A percentile compares a stretch with the other conserved stretches of the same genome.
phyloP scores from a whole-genome alignment of 192 early-diverging fungal species.

The Kickxella alabastrina region DNA sequence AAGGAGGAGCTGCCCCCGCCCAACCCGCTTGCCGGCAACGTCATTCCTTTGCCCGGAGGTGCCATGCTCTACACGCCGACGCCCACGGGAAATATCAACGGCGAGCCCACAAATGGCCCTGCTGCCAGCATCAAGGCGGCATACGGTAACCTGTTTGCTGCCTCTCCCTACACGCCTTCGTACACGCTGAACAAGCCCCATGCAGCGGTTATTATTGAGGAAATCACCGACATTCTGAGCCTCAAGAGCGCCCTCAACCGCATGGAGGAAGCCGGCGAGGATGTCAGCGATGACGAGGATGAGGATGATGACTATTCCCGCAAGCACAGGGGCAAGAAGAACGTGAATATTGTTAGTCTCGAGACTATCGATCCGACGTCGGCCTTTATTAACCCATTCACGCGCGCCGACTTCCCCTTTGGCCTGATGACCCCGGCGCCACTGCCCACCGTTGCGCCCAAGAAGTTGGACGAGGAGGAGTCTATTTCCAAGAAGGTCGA shows the following conservation, averaged over 20 bases:
- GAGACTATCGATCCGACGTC: conserved; percentile 44
- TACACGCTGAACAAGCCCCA: conserved; percentile 49
- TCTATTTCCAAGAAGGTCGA: conserved; percentile 10
- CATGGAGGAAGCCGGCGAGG: conserved; percentile 35
- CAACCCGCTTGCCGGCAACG: conserved; percentile 42
- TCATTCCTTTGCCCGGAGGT: conserved; percentile 38
- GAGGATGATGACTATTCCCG: conserved; percentile 41
- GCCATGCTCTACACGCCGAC: conserved; percentile 47
- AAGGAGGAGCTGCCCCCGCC: conserved; percentile 48
- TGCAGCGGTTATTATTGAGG: conserved; percentile 44
- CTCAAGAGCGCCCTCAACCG: conserved; percentile 44
- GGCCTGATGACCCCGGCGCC: conserved; percentile 37
- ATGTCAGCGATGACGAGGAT: conserved; percentile 19
- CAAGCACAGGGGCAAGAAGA: conserved; percentile 30
- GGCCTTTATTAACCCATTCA: conserved; percentile 42
- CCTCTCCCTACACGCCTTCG: conserved; percentile 42
- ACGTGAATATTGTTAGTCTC: conserved; percentile 27
- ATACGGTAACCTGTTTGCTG: conserved; percentile 42
- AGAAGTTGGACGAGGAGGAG: conserved; percentile 9
- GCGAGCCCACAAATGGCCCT: conserved; percentile 28
- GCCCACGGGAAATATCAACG: conserved; percentile 20
- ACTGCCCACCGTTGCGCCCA: neutral
- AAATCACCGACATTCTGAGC: conserved; percentile 39
- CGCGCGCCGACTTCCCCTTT: conserved; percentile 45
- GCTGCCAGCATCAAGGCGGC: conserved; percentile 48